These are phyloP conservation scores for Trypanosoma platydactyli DNA, from an alignment of 208 protist species.

Conservation along the genomic window DNA sequence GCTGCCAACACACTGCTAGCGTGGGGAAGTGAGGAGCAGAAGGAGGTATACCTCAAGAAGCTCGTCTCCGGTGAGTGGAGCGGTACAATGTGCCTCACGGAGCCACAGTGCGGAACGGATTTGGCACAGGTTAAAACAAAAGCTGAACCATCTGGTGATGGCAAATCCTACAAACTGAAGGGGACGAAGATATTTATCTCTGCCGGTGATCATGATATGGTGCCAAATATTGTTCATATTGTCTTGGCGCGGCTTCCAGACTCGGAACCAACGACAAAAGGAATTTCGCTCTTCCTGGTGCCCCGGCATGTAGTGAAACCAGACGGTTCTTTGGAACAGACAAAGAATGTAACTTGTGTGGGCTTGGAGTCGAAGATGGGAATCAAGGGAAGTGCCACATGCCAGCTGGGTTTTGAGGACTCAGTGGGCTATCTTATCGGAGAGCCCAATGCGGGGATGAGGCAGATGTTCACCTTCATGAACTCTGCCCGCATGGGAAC, in stretches of 20 bases:
- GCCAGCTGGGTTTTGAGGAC: conserved; percentile 84
- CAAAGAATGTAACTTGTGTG: conserved; percentile 64
- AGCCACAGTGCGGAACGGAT: conserved; percentile 87
- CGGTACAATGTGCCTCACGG: conserved; percentile 92
- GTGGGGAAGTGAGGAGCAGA: conserved; percentile 77
- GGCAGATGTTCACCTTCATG: conserved; percentile 92
- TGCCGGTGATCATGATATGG: conserved; percentile 87
- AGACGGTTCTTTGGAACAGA: conserved; percentile 61
- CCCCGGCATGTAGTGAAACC: conserved; percentile 69
- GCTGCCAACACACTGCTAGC: conserved; percentile 59
- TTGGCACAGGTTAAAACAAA: conserved; percentile 82
- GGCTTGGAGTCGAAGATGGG: conserved; percentile 90
- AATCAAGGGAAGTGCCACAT: conserved; percentile 79
- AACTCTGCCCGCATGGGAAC: conserved; percentile 81
- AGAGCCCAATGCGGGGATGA: conserved; percentile 71
- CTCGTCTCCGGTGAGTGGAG: conserved; percentile 76
- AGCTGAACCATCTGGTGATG: conserved; percentile 67
- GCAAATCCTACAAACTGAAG: conserved; percentile 72
- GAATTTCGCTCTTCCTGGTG: conserved; percentile 91
- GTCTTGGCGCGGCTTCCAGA: conserved; percentile 79
- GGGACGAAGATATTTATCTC: conserved; percentile 93
- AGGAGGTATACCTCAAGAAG: conserved; percentile 74
- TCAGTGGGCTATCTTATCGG: conserved; percentile 87
- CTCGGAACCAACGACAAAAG: conserved; percentile 67
- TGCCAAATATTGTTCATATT: conserved; percentile 86